phyloP scores from a whole-genome alignment of 2,329 filamentous ascomycete species.

The Malbranchea zuffiana region DNA sequence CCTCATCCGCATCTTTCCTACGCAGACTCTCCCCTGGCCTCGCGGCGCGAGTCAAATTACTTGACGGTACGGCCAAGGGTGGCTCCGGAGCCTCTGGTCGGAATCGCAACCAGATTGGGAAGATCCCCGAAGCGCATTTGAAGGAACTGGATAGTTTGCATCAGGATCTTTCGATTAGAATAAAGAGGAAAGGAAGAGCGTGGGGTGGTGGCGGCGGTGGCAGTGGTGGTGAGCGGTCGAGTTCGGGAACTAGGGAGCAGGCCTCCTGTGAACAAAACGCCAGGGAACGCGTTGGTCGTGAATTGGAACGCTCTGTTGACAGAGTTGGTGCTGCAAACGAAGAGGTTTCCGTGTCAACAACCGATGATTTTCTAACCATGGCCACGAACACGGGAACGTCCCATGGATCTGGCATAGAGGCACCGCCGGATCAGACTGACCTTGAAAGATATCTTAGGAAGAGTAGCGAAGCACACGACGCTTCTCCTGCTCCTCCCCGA shows the following conservation, averaged over 20 bases:
- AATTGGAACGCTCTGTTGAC: conserved; percentile 2
- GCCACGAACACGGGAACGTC: conserved; percentile 10
- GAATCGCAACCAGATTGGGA: conserved; percentile 25
- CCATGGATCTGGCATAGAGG: conserved; percentile 14
- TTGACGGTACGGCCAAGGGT: conserved; percentile 28
- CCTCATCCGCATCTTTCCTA: conserved; percentile 26
- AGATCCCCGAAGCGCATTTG: conserved; percentile 32
- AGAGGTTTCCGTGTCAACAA: conserved; percentile 10
- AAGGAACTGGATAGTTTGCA: conserved; percentile 33
- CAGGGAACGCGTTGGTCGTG: conserved; percentile 2
- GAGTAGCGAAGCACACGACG: conserved; percentile 25
- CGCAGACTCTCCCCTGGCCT: conserved; percentile 34
- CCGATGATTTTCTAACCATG: conserved; percentile 9
- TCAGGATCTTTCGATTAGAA: conserved; percentile 29
- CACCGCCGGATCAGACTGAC: conserved; percentile 26
- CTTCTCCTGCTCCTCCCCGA: conserved; percentile 24
- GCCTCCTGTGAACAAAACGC: conserved; percentile 9
- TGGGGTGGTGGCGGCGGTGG: conserved; percentile 22
- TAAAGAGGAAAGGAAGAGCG: conserved; percentile 28
- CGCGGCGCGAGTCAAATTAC: conserved; percentile 33
- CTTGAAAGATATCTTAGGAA: conserved; percentile 34
- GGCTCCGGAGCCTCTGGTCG: conserved; percentile 11
- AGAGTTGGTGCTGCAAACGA: conserved; percentile 6
- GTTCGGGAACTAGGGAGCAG: conserved; percentile 10
- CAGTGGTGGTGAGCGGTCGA: conserved; percentile 3